These are phyloP conservation scores for Nakazawaea pomicola DNA, from an alignment of 805 yeast genomes.

Conservation along the genomic window DNA sequence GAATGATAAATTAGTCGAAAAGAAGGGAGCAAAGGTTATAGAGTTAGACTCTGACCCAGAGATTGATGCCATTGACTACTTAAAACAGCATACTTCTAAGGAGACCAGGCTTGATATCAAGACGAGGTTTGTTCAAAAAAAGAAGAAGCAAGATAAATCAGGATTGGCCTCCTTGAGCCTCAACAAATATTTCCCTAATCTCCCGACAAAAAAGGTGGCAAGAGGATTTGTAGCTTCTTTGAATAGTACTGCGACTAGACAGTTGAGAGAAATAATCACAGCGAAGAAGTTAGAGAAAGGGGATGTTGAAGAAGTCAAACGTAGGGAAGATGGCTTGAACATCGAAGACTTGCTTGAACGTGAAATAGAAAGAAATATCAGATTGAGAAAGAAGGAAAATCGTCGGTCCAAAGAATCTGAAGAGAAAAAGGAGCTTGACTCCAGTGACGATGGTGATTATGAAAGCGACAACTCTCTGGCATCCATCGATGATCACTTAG, in stretches of 20 bases:
- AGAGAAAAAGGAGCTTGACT: conserved; percentile 13
- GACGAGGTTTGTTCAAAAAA: conserved; percentile 12
- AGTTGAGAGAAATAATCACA: conserved; percentile 15
- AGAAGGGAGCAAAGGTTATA: conserved; percentile 10
- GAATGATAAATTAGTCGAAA: conserved; percentile 13
- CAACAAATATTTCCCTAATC: conserved; percentile 5
- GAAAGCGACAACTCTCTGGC: conserved; percentile 20
- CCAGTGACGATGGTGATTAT: conserved; percentile 20
- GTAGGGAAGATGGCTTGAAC: conserved; percentile 13
- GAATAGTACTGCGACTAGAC: conserved; percentile 13
- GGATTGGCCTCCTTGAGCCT: background rate
- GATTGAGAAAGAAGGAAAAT: conserved; percentile 13
- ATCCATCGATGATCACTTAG: too few relatives aligned
- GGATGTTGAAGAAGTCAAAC: conserved; percentile 3
- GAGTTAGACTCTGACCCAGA: conserved; percentile 16
- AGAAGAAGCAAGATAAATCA: background rate
- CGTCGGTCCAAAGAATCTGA: conserved; percentile 13
- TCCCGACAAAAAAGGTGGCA: conserved; percentile 2
- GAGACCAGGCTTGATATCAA: conserved; percentile 14
- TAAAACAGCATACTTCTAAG: conserved; percentile 14
- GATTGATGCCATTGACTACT: conserved; percentile 8
- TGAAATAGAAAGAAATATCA: conserved; percentile 17
- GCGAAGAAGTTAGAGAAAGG: conserved; percentile 14
- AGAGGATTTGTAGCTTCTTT: conserved; percentile 1
- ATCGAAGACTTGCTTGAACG: conserved; percentile 20